Evolutionary conservation across 495 filamentous ascomycete species (phyloP).

Genomic region (Emericellopsis terricola): DNA sequence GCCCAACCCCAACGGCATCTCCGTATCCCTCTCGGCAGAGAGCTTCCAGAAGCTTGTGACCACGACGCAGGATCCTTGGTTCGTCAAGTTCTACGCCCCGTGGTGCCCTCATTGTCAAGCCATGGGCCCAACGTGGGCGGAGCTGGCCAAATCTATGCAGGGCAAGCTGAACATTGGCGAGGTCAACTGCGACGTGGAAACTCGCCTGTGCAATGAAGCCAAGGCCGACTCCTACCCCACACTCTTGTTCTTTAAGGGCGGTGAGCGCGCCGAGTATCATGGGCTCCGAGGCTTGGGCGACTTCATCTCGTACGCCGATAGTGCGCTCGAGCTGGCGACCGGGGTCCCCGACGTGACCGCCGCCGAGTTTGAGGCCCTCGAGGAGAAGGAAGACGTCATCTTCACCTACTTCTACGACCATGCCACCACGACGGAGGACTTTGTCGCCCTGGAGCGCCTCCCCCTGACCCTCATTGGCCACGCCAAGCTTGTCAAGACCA

Average conservation of each 20-base stretch:
- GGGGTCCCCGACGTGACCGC: conserved; percentile 67
- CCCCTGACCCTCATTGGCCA: conserved; percentile 77
- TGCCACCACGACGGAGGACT: conserved; percentile 83
- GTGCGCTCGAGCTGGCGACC: conserved; percentile 59
- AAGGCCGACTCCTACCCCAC: conserved; percentile 66
- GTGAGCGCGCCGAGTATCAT: conserved; percentile 82
- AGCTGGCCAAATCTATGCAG: conserved; percentile 80
- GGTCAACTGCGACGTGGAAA: conserved; percentile 81
- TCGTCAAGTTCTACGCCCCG: conserved; percentile 95
- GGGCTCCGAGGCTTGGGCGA: conserved; percentile 87
- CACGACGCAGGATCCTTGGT: conserved; percentile 81
- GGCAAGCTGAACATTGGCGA: conserved; percentile 80
- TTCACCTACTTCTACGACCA: conserved; percentile 96
- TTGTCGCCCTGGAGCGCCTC: conserved; percentile 68
- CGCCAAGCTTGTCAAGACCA: conserved; percentile 79
- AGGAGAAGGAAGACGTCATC: conserved; percentile 85
- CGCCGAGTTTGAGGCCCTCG: conserved; percentile 59
- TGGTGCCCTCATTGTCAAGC: conserved; percentile 95
- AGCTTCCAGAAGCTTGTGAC: conserved; percentile 76
- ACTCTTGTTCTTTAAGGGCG: conserved; percentile 81
- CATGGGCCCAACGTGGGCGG: conserved; percentile 75
- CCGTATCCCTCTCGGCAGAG: conserved; percentile 61
- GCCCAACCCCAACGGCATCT: conserved; percentile 58
- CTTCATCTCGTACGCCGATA: conserved; percentile 68
- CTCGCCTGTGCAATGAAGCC: conserved; percentile 77